Evolutionary conservation across 352 stramenopile genomes (phyloP).

Genomic region (Pythium aristosporum): DNA sequence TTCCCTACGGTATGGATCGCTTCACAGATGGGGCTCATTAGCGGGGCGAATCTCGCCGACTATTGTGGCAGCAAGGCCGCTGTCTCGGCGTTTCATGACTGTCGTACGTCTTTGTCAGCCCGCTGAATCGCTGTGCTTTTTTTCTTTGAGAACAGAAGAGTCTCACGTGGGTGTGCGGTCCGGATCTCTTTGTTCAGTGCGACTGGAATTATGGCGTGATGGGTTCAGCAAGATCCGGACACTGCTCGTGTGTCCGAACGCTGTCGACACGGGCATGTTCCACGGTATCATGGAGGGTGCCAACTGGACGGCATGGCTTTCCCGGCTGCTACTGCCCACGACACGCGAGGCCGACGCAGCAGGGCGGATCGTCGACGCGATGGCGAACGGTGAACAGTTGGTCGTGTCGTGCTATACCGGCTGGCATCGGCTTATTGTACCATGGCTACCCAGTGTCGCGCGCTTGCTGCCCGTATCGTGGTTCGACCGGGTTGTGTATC

Average conservation of each 20-base stretch:
- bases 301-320: conserved; percentile 39
- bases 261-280: conserved; percentile 82
- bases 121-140: background rate
- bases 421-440: conserved; percentile 50
- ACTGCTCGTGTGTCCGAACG: conserved; percentile 72
- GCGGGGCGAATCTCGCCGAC: conserved; percentile 59
- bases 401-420: conserved; percentile 66
- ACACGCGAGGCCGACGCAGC: conserved; percentile 50
- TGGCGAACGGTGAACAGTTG: conserved; percentile 49
- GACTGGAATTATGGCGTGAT: conserved; percentile 70
- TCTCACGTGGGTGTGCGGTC: background rate
- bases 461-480: conserved; percentile 53
- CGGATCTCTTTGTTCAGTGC: conserved; percentile 37
- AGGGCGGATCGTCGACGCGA: conserved; percentile 51
- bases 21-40: conserved; percentile 63
- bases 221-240: conserved; percentile 55
- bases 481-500: conserved; percentile 49
- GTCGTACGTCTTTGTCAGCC: conserved; percentile 31
- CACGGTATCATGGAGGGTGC: conserved; percentile 42
- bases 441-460: conserved; percentile 49
- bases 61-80: conserved; percentile 83
- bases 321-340: conserved; percentile 47
- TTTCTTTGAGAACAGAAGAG: background rate
- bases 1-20: background rate
- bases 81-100: conserved; percentile 72